Percentiles rank a stretch among this genome's conserved stretches.
These are phyloP conservation scores for Macadamia integrifolia DNA, from an alignment of 164 flowering plant genomes.

Conservation along the genomic window DNA sequence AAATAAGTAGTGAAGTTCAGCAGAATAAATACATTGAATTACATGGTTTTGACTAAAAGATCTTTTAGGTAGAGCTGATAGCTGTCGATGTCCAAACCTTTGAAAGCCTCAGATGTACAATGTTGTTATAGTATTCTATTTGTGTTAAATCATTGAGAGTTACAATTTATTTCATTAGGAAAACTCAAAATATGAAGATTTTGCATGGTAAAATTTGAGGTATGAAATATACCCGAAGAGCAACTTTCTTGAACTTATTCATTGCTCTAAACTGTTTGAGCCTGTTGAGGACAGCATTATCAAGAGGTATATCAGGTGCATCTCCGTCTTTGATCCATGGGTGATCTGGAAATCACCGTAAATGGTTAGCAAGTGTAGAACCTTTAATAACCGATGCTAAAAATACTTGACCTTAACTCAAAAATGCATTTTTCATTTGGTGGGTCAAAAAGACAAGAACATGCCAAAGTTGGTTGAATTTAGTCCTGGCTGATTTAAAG, in stretches of 20 bases:
- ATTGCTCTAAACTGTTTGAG: conserved; percentile 94
- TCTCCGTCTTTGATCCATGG: conserved; percentile 99
- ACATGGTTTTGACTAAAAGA: neutral
- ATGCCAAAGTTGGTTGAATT: too few species aligned
- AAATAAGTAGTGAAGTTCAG: conserved; percentile 1
- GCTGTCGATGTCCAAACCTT: neutral
- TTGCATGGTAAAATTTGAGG: neutral
- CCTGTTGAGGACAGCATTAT: conserved; percentile 78
- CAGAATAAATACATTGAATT: neutral
- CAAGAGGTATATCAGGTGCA: conserved; percentile 94
- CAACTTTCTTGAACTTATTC: conserved; percentile 96
- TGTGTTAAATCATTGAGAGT: too few species aligned
- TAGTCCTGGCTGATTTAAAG: too few species aligned
- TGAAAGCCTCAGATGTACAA: too few species aligned
- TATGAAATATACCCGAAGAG: conserved; percentile 56
- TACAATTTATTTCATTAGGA: too few species aligned
- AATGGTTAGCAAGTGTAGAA: neutral
- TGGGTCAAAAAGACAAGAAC: too few species aligned
- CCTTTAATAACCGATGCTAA: neutral
- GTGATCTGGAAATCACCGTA: conserved; percentile 45
- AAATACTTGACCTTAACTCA: neutral
- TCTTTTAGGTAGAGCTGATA: neutral
- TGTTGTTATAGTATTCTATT: too few species aligned
- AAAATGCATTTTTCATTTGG: too few species aligned
- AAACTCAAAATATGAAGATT: neutral